Evolutionary conservation across 2,329 filamentous ascomycete genomes (phyloP).

Genomic region (Rutstroemia sp.): DNA sequence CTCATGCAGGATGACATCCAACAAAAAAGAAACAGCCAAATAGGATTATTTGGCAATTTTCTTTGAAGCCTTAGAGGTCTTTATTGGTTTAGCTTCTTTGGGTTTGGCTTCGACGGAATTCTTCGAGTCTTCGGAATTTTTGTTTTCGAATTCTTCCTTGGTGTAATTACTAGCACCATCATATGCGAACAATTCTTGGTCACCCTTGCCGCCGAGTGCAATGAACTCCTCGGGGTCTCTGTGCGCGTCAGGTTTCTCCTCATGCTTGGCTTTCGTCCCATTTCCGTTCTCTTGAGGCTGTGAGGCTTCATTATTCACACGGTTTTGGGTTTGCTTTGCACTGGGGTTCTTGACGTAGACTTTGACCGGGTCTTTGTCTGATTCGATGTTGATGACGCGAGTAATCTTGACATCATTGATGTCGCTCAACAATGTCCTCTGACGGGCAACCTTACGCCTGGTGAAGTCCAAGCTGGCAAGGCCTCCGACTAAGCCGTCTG

Average conservation of each 20-base stretch:
- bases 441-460: slow-evolving; percentile 68
- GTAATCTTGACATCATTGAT: slow-evolving; percentile 68
- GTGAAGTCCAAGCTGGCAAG: slow-evolving; percentile 77
- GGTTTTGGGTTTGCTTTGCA: slow-evolving; percentile 34
- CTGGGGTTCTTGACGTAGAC: slow-evolving; percentile 66
- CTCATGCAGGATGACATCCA: too few relatives aligned
- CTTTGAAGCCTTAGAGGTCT: slow-evolving; percentile 1
- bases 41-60: not conserved
- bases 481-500: slow-evolving; percentile 84
- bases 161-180: slow-evolving; percentile 33
- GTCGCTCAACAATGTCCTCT: slow-evolving; percentile 76
- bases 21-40: not conserved
- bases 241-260: slow-evolving; percentile 59
- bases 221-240: slow-evolving; percentile 71
- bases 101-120: not conserved
- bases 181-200: slow-evolving; percentile 67
- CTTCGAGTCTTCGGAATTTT: not conserved
- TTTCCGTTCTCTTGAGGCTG: slow-evolving; percentile 20
- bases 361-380: slow-evolving; percentile 54
- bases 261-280: slow-evolving; percentile 34
- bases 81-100: not conserved
- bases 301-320: slow-evolving; percentile 33
- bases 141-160: not conserved
- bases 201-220: slow-evolving; percentile 77
- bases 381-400: slow-evolving; percentile 47